Evolutionary conservation across 1,284 basidiomycete species (phyloP).

Genomic region (Cryptococcus sp.): DNA sequence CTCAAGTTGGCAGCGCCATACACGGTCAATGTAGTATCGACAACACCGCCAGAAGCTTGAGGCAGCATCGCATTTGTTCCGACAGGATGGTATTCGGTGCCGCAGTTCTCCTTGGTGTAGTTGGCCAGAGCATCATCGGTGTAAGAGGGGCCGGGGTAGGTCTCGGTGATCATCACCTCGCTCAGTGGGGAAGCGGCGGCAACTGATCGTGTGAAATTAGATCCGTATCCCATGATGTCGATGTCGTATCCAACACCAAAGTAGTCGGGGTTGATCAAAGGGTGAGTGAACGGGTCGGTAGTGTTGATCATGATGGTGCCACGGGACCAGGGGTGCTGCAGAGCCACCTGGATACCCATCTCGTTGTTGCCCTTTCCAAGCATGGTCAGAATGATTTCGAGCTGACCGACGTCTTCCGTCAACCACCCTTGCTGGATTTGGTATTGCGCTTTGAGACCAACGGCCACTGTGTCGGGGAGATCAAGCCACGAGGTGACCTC

Average conservation of each 20-base stretch:
- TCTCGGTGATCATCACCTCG: slow-evolving; percentile 36
- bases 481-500: slow-evolving; percentile 59
- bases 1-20: slow-evolving; percentile 62
- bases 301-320: slow-evolving; percentile 59
- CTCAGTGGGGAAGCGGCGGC: slow-evolving; percentile 40
- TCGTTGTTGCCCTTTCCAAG: slow-evolving; percentile 39
- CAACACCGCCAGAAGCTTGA: slow-evolving; percentile 64
- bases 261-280: slow-evolving; percentile 67
- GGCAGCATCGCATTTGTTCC: slow-evolving; percentile 69
- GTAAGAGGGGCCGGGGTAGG: slow-evolving; percentile 22
- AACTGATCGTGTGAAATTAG: slow-evolving; percentile 40
- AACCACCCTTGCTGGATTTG: slow-evolving; percentile 40
- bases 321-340: slow-evolving; percentile 54
- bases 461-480: slow-evolving; percentile 42
- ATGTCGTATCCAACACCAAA: slow-evolving; percentile 53
- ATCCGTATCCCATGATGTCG: slow-evolving; percentile 40
- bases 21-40: slow-evolving; percentile 64
- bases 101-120: slow-evolving; percentile 42
- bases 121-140: slow-evolving; percentile 41
- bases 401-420: slow-evolving; percentile 42
- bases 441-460: slow-evolving; percentile 45
- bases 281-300: slow-evolving; percentile 60
- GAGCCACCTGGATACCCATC: slow-evolving; percentile 48
- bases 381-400: slow-evolving; percentile 51
- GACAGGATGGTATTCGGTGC: slow-evolving; percentile 61